Conservation (phyloP, 352 stramenopile species). For the Phytophthora pini region DNA sequence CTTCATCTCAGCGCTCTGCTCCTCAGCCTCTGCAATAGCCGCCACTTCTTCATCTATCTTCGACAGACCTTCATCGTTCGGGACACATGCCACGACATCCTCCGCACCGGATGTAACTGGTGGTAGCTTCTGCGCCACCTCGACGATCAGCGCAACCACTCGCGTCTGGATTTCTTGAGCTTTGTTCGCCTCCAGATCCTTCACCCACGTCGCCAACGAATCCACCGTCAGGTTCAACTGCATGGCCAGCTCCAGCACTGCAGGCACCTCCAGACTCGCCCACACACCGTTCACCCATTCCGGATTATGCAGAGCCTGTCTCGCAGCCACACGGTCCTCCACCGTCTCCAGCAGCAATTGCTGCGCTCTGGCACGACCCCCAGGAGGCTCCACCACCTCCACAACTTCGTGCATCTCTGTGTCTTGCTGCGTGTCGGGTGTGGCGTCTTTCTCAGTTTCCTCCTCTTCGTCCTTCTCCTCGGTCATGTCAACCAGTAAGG, state of each 20-base stretch:
- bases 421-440: constrained; percentile 19
- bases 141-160: constrained; percentile 14
- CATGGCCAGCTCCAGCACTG: constrained; percentile 41
- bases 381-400: background rate
- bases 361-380: constrained; percentile 12
- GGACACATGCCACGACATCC: constrained; percentile 25
- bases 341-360: constrained; percentile 40
- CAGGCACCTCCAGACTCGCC: constrained; percentile 36
- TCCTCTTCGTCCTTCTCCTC: constrained; percentile 21
- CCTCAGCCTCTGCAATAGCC: constrained; percentile 27
- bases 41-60: constrained; percentile 34
- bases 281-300: constrained; percentile 43
- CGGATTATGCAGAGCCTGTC: constrained; percentile 22
- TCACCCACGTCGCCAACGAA: constrained; percentile 47
- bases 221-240: constrained; percentile 47
- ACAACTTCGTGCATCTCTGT: background rate
- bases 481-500: constrained; percentile 11
- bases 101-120: constrained; percentile 20
- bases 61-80: constrained; percentile 22
- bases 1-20: constrained; percentile 18
- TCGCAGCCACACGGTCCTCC: constrained; percentile 30
- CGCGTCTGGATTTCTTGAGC: constrained; percentile 25
- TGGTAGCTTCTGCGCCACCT: constrained; percentile 35
- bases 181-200: constrained; percentile 23
- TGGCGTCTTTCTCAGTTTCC: constrained; percentile 8